These are phyloP conservation scores for Tricholoma sp. DNA, from an alignment of 768 basidiomycete genomes.

Conservation along the genomic window DNA sequence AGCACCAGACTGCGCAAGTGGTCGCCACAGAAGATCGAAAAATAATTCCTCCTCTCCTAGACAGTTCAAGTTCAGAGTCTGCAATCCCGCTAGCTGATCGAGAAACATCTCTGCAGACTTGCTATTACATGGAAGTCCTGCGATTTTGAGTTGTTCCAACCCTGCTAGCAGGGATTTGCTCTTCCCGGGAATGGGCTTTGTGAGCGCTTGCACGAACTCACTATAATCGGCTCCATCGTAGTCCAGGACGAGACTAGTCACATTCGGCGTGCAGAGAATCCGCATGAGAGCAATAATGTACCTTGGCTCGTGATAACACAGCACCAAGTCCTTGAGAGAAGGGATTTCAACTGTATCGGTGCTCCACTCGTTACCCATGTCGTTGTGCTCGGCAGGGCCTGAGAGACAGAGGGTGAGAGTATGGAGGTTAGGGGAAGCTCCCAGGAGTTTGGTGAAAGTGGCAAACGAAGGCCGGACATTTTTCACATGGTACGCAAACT, in stretches of 20 bases:
- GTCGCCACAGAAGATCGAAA: slow-evolving; percentile 21
- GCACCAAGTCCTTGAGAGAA: slow-evolving; percentile 32
- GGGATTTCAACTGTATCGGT: slow-evolving; percentile 31
- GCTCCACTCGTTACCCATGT: slow-evolving; percentile 30
- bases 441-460: slow-evolving; percentile 48
- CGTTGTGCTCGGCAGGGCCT: slow-evolving; percentile 43
- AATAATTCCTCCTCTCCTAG: slow-evolving; percentile 23
- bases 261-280: slow-evolving; percentile 34
- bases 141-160: slow-evolving; percentile 49
- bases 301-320: slow-evolving; percentile 35
- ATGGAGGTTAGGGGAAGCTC: slow-evolving; percentile 46
- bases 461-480: slow-evolving; percentile 59
- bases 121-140: slow-evolving; percentile 39
- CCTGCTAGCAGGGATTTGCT: slow-evolving; percentile 41
- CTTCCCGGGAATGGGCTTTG: slow-evolving; percentile 31
- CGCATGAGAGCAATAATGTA: slow-evolving; percentile 35
- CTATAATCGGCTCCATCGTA: slow-evolving; percentile 52
- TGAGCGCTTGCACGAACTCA: slow-evolving; percentile 41
- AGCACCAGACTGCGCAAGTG: slow-evolving; percentile 9
- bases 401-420: slow-evolving; percentile 50
- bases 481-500: slow-evolving; percentile 56
- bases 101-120: slow-evolving; percentile 34
- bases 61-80: slow-evolving; percentile 34
- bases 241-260: slow-evolving; percentile 45
- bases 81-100: slow-evolving; percentile 42